Base-by-base conservation (phyloP, 2,329 filamentous ascomycete genomes). In the Paecilomyces variotii region DNA sequence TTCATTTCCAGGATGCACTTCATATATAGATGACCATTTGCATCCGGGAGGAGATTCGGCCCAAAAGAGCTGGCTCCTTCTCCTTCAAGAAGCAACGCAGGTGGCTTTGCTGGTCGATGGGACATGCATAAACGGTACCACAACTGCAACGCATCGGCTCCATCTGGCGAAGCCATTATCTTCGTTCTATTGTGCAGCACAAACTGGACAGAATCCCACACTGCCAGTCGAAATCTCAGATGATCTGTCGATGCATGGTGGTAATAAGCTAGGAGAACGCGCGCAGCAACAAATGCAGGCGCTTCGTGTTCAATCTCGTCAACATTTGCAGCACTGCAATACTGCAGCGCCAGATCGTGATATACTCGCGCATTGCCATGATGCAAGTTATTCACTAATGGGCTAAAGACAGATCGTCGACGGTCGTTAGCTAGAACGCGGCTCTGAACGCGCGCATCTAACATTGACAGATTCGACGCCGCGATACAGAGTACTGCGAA, bases 61-160 rank as follows among this genome's bases (percentile, higher is more conserved):
- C 56, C 53, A 24, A 60, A 60, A 0, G 53, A 54, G 25, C 59
- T 64, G 10, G 39, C 26, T 9, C 62, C 62, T 30, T 60, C 61
- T 0, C 62, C 62, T 55, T 66, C 65, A 5, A 65, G 58, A 2
- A 61, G 56, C 3, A 67, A 14, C 1, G 64, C 50, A 9, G 64
- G 62, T 27, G 59, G 60, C 26, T 62, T 64, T 10, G 64, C 56
- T 2, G 61, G 59, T 26, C 64, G 57, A 56, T 64, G 62, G 1
- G 64, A 66, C 5, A 55, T 54, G 30, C 59, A 66, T 2, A 67
- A 56, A 25, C 65, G 64, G 35, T 66, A 61, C 65, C 65, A 67
- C 58, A 67, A 54, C 57, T 67, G 65, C 26, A 67, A 51, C 1
- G 61, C 56, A 11, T 49, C 34, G 2, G 10, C 2, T 0, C 61